phyloP scores from a whole-genome alignment of 352 stramenopile genomes.

The Phytopythium chamaehyphon region DNA sequence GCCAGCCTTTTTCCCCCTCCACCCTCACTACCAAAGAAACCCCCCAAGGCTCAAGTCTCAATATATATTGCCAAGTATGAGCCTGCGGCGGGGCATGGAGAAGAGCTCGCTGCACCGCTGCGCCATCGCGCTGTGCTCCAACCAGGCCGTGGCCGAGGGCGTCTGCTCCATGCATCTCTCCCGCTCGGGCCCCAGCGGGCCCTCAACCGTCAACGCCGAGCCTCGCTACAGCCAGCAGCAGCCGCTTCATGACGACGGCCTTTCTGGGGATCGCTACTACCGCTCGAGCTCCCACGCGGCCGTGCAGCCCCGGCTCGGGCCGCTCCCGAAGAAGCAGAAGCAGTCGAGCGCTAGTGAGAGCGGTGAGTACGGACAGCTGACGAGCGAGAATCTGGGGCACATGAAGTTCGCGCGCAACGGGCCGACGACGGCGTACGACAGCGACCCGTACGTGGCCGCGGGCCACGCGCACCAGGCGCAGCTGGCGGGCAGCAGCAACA shows the following conservation, averaged over 20 bases:
- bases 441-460: constrained; percentile 53
- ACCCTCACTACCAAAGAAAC: background rate
- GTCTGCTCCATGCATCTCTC: constrained; percentile 78
- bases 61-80: too few relatives aligned
- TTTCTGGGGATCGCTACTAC: constrained; percentile 61
- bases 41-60: too few relatives aligned
- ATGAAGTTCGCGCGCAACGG: constrained; percentile 47
- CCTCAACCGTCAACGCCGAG: too few relatives aligned
- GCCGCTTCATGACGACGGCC: constrained; percentile 23
- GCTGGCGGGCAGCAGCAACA: constrained; percentile 36
- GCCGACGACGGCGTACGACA: constrained; percentile 46
- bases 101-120: constrained; percentile 72
- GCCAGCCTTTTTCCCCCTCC: background rate
- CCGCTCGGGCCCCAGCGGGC: constrained; percentile 22
- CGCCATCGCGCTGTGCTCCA: constrained; percentile 72
- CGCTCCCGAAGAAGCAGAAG: constrained; percentile 59
- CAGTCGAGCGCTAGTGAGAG: constrained; percentile 33
- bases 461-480: too few relatives aligned
- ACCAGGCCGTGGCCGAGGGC: constrained; percentile 67
- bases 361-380: constrained; percentile 20
- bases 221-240: too few relatives aligned
- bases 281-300: constrained; percentile 39
- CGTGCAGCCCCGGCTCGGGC: constrained; percentile 45
- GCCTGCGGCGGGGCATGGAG: constrained; percentile 9
- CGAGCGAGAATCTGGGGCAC: constrained; percentile 59